Conservation (phyloP, 352 stramenopile genomes). For the Globisporangium nodosum region DNA sequence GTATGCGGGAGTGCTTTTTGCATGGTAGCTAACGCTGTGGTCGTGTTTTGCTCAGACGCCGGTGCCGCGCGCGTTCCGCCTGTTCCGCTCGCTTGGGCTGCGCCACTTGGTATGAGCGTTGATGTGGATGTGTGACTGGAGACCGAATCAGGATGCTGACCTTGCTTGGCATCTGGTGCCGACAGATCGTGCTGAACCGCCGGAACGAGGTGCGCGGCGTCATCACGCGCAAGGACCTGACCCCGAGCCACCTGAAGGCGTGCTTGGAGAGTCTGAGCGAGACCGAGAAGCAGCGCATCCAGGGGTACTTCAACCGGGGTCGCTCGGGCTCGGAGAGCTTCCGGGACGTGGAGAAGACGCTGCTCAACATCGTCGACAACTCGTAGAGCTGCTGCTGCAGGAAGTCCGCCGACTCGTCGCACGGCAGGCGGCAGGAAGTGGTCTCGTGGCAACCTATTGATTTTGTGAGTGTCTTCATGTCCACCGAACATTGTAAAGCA, state of each 20-base stretch:
- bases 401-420: too few species aligned
- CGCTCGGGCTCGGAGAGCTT: conserved; percentile 64
- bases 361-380: conserved; percentile 82
- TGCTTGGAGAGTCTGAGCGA: conserved; percentile 76
- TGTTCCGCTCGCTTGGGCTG: conserved; percentile 97
- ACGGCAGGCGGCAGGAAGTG: too few species aligned
- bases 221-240: conserved; percentile 86
- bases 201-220: conserved; percentile 87
- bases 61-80: conserved; percentile 92
- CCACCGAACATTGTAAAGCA: too few species aligned
- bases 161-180: background rate
- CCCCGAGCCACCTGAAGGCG: conserved; percentile 72
- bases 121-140: background rate
- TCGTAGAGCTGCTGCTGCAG: conserved; percentile 30
- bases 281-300: conserved; percentile 75
- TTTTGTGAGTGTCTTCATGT: too few species aligned
- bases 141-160: background rate
- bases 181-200: conserved; percentile 82
- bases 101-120: conserved; percentile 81
- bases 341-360: conserved; percentile 77
- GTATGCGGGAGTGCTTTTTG: background rate
- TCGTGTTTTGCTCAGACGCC: conserved; percentile 42
- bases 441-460: too few species aligned
- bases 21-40: background rate
- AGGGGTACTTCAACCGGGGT: conserved; percentile 79